A percentile compares a stretch with the other conserved stretches of the same genome.
Evolutionary conservation across 1,284 basidiomycete species (phyloP).

Genomic region (Moesziomyces parantarcticus): DNA sequence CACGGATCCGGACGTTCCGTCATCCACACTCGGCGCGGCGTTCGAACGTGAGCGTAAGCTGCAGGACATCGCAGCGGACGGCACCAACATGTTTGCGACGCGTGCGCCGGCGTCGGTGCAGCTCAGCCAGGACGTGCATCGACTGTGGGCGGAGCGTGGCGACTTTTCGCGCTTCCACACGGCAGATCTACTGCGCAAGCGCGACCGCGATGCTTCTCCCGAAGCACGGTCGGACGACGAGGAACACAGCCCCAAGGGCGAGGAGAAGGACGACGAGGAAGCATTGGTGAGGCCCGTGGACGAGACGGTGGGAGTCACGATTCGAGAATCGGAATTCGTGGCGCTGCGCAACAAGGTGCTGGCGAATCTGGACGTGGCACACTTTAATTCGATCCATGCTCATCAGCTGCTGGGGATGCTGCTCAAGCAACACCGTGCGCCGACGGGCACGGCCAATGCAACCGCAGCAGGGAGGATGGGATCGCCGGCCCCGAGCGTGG

Average conservation of each 20-base stretch:
- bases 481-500: constrained; percentile 26
- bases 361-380: constrained; percentile 48
- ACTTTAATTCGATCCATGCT: constrained; percentile 58
- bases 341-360: constrained; percentile 47
- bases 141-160: constrained; percentile 58
- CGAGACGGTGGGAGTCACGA: constrained; percentile 35
- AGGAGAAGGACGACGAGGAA: constrained; percentile 1
- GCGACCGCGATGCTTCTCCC: background rate
- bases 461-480: constrained; percentile 19
- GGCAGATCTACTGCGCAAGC: constrained; percentile 9
- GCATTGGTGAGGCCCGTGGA: constrained; percentile 7
- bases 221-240: constrained; percentile 3
- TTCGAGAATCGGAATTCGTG: constrained; percentile 54
- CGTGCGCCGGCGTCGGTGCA: constrained; percentile 10
- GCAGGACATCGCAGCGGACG: constrained; percentile 20
- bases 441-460: background rate
- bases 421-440: constrained; percentile 38
- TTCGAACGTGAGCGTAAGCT: constrained; percentile 36
- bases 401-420: constrained; percentile 58
- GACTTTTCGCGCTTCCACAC: constrained; percentile 50
- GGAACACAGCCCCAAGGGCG: background rate
- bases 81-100: constrained; percentile 24
- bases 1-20: constrained; percentile 5
- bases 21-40: background rate
- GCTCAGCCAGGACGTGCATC: constrained; percentile 32